A percentile compares a stretch with the other conserved stretches of the same genome.
phyloP scores from a whole-genome alignment of 2,329 filamentous ascomycete genomes.

The Ophiostoma piceae region DNA sequence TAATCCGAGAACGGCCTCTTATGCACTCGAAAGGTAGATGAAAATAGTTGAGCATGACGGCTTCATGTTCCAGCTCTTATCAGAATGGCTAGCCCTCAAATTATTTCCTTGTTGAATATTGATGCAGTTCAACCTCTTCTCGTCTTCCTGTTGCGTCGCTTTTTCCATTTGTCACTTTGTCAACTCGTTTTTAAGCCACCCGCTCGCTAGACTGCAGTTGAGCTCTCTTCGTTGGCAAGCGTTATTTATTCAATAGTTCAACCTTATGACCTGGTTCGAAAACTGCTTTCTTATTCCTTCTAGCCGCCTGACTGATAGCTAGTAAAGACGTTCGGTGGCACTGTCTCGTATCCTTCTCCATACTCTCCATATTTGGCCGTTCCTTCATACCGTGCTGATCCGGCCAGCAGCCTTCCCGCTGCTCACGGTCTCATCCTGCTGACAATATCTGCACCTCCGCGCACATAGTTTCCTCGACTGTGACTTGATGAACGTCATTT shows the following conservation, averaged over 20 bases:
- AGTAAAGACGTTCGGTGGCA: background rate
- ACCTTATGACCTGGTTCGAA: too few species aligned
- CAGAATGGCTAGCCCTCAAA: background rate
- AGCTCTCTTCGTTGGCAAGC: background rate
- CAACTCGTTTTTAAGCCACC: background rate
- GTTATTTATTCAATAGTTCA: background rate
- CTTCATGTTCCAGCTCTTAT: background rate
- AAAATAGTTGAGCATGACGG: background rate
- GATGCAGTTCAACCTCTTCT: background rate
- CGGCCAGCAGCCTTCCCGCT: background rate
- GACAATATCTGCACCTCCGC: background rate
- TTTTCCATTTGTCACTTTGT: background rate
- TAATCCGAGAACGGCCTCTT: background rate
- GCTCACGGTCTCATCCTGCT: background rate
- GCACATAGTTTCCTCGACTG: too few species aligned
- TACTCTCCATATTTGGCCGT: background rate
- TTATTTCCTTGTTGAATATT: background rate
- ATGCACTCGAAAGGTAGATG: background rate
- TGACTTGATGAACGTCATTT: background rate
- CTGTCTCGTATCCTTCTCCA: background rate
- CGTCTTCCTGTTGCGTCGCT: background rate
- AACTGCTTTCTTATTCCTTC: background rate
- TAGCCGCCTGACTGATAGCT: background rate
- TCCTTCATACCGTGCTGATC: background rate
- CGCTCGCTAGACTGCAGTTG: background rate